Evolutionary conservation across 2,329 filamentous ascomycete genomes (phyloP), one percentile per base, ranked within the genome.

Genomic region (Thelonectria blattea): DNA sequence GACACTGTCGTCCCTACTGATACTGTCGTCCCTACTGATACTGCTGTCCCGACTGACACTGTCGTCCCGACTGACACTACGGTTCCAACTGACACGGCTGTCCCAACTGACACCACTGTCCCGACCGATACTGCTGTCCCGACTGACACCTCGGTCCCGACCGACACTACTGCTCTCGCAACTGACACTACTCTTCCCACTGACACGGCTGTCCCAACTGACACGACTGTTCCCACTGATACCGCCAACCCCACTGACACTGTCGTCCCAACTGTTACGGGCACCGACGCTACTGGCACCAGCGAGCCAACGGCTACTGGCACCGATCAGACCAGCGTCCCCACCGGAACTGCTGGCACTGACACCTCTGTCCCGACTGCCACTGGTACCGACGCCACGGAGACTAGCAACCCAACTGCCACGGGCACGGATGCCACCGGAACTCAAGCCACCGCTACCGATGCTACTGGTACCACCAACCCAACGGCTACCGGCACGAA

Each of bases 61-160:
- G 34, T 17, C 15, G 27, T 5, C 9, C 24, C 52, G 15, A 43
- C 54, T 5, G 46, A 27, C 11, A 22, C 46, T 8, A 18, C 48
- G 24, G 10, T 27, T 11, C 53, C 58, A 37, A 45, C 27, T 2
- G 47, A 34, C 15, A 37, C 34, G 8, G 50, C 22, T 52, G 27
- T 32, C 3, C 14, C 43, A 6, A 46, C 50, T 32, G 48, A 56
- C 4, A 58, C 52, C n/a, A 17, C 27, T 12, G 57, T 55, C 52
- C 48, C 52, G 8, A 66, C 65, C 1, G 47, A 63, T 32, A 57
- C 65, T 2, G 41, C 22, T 14, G 57, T 51, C 18, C 54, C 65
- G 5, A 56, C 46, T 2, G 41, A 46, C 18, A 66, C 64, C 6
- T 56, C 64, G 27, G 54, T 15, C 34, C 34, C n/a, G n/a, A 37